These are phyloP conservation scores for Sphagnum contortum DNA, from an alignment of 225 moss, liverwort and hornwort species.

Conservation along the genomic window DNA sequence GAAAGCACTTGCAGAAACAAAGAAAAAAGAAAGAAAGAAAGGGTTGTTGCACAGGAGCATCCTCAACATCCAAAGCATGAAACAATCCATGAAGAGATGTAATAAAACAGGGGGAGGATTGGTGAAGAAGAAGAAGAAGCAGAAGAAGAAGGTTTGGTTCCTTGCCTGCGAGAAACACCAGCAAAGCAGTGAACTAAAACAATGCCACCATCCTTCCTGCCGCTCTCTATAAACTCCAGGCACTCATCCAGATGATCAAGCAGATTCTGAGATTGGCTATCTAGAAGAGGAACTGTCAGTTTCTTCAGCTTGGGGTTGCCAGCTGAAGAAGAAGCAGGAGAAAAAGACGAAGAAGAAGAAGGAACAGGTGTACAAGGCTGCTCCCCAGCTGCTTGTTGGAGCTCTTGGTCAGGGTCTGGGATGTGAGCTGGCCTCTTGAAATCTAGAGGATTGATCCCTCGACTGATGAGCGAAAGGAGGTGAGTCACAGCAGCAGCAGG, in stretches of 20 bases:
- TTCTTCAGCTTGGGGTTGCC: constrained; percentile 25
- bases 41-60: no score
- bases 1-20: no score
- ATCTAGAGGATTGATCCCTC: constrained; percentile 40
- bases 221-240: constrained; percentile 68
- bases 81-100: no score
- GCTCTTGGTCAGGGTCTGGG: neutral
- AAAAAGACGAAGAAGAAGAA: no score
- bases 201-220: constrained; percentile 42
- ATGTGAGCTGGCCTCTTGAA: constrained; percentile 18
- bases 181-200: constrained; percentile 95
- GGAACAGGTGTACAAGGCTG: no score
- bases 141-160: neutral
- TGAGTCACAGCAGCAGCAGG: constrained; percentile 50
- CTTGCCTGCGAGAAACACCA: constrained; percentile 90
- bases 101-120: no score
- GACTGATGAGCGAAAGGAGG: constrained; percentile 69
- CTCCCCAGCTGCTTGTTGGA: neutral
- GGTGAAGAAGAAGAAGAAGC: no score
- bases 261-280: constrained; percentile 89
- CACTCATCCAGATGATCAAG: constrained; percentile 81
- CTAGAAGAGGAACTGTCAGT: constrained; percentile 68
- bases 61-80: no score
- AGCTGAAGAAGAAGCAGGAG: constrained; percentile 12
- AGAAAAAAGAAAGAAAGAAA: no score